Evolutionary conservation across 2,329 filamentous ascomycete species (phyloP).

Genomic region (Colletotrichum sp.): DNA sequence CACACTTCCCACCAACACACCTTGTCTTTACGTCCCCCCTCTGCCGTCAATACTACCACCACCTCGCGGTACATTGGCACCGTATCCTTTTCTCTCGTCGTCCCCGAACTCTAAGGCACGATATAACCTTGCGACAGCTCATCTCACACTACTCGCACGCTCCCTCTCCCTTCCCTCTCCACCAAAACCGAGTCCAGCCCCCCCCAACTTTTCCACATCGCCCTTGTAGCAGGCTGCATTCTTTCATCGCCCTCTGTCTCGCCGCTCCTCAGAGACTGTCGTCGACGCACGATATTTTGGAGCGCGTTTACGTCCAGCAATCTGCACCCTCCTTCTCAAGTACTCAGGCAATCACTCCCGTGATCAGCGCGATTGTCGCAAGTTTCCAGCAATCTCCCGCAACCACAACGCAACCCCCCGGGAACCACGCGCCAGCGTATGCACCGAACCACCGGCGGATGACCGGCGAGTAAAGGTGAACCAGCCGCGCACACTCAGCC

Average conservation of each 20-base stretch:
- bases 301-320: constrained; percentile 2
- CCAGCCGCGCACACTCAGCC: constrained; percentile 27
- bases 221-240: constrained; percentile 17
- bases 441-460: constrained; percentile 32
- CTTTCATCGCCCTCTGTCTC: not conserved
- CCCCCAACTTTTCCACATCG: constrained; percentile 13
- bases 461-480: constrained; percentile 28
- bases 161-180: not conserved
- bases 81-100: not conserved
- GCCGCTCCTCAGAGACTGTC: constrained; percentile 2
- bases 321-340: not conserved
- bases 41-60: constrained; percentile 1
- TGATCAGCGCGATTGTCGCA: constrained; percentile 12
- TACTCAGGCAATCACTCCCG: not conserved
- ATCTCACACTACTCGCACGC: constrained; percentile 2
- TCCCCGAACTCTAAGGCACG: constrained; percentile 16
- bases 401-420: not conserved
- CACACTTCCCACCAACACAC: constrained; percentile 22
- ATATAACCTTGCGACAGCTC: constrained; percentile 25
- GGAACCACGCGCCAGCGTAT: constrained; percentile 28
- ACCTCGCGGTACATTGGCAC: constrained; percentile 9
- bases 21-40: constrained; percentile 10
- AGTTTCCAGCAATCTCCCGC: not conserved
- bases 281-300: not conserved
- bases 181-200: not conserved